Evolutionary conservation across 2,329 filamentous ascomycete species (phyloP).

Genomic region (Zarea fungicola): DNA sequence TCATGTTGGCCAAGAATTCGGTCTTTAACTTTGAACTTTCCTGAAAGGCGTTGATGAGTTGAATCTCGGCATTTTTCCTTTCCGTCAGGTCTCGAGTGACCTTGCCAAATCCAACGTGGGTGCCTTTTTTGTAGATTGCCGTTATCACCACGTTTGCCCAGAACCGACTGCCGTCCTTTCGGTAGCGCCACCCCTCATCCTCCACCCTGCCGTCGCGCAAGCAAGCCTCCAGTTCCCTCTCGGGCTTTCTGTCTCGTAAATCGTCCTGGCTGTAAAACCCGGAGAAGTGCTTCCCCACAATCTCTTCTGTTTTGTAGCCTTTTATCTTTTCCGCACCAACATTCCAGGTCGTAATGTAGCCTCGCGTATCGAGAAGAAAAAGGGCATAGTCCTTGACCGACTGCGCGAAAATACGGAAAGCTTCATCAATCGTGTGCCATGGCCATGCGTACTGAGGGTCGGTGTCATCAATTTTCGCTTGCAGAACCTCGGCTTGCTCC

Average conservation of each 20-base stretch:
- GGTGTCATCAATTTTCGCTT: constrained; percentile 16
- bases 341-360: constrained; percentile 55
- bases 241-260: constrained; percentile 42
- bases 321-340: constrained; percentile 50
- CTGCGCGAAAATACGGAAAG: constrained; percentile 57
- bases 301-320: constrained; percentile 48
- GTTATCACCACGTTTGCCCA: constrained; percentile 59
- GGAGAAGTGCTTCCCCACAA: constrained; percentile 54
- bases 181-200: constrained; percentile 56
- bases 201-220: constrained; percentile 51
- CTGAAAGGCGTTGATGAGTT: constrained; percentile 52
- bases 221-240: constrained; percentile 45
- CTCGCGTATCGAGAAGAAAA: constrained; percentile 53
- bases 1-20: constrained; percentile 59
- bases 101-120: constrained; percentile 53
- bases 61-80: constrained; percentile 48
- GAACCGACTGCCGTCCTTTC: constrained; percentile 52
- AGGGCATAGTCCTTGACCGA: constrained; percentile 59
- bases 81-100: constrained; percentile 55
- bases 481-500: constrained; percentile 19
- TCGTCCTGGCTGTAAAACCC: constrained; percentile 51
- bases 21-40: constrained; percentile 59
- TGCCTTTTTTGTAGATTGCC: constrained; percentile 45
- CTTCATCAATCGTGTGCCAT: constrained; percentile 41
- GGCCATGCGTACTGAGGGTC: constrained; percentile 9